phyloP scores from a whole-genome alignment of 257 asterid genomes.

The Solanum neorickii region DNA sequence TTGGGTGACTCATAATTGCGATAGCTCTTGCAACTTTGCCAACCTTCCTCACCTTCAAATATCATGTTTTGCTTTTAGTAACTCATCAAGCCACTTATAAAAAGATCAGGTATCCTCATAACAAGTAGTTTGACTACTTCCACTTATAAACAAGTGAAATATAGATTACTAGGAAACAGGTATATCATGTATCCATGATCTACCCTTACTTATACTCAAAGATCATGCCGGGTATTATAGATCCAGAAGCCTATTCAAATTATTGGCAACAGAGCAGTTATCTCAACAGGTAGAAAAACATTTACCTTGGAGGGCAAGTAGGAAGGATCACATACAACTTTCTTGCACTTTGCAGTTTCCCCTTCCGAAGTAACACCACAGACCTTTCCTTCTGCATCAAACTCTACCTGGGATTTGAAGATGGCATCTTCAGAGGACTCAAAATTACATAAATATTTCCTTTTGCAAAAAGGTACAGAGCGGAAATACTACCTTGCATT shows the following conservation, averaged over 20 bases:
- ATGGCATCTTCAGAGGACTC: not conserved
- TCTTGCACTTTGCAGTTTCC: slow-evolving; percentile 91
- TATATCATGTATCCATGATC: not conserved
- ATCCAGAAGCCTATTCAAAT: not conserved
- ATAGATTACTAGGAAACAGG: not conserved
- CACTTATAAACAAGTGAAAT: not conserved
- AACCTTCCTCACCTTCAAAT: slow-evolving; percentile 59
- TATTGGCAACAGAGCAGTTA: not conserved
- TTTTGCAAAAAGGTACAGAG: not conserved
- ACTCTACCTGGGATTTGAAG: slow-evolving; percentile 58
- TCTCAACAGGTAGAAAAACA: not conserved
- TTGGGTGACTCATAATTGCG: slow-evolving; percentile 94
- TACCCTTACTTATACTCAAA: not conserved
- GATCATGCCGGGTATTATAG: not conserved
- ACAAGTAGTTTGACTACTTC: not conserved
- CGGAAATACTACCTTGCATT: slow-evolving; percentile 56
- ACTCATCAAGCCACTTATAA: not conserved
- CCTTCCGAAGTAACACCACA: slow-evolving; percentile 94
- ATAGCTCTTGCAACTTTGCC: slow-evolving; percentile 91
- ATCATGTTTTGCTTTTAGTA: not conserved
- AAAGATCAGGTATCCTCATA: not conserved
- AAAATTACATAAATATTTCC: not conserved
- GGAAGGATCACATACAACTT: slow-evolving; percentile 94
- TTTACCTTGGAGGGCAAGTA: slow-evolving; percentile 79
- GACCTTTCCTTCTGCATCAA: slow-evolving; percentile 77